These are phyloP conservation scores for Deinandra increscens DNA, from an alignment of 129 eudicot genomes.

Conservation along the genomic window DNA sequence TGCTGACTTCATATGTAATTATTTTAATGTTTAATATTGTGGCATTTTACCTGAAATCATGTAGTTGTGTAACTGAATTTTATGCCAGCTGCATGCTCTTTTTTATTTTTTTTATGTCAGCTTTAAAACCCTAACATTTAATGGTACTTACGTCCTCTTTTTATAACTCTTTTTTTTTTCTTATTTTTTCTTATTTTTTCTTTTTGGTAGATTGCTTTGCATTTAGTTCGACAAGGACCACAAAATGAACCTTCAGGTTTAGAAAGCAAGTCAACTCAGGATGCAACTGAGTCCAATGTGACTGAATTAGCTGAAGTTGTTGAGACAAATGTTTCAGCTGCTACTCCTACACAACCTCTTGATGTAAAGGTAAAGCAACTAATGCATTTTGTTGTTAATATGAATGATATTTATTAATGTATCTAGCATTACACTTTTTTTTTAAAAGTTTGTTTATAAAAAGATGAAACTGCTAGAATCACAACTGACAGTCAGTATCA, in stretches of 20 bases:
- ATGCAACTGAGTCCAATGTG: constrained; percentile 25
- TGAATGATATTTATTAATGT: not conserved
- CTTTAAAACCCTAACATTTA: not conserved
- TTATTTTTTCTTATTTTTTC: too few relatives aligned
- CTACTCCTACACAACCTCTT: not conserved
- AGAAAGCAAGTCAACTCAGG: constrained; percentile 32
- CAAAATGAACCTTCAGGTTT: constrained; percentile 34
- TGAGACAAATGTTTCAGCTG: constrained; percentile 20
- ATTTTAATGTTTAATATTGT: not conserved
- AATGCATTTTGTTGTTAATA: not conserved
- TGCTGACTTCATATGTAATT: constrained; percentile 14
- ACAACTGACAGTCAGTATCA: not conserved
- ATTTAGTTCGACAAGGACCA: constrained; percentile 76
- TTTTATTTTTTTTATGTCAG: not conserved
- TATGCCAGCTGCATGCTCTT: too few relatives aligned
- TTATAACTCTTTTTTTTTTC: not conserved
- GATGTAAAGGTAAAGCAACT: constrained; percentile 37
- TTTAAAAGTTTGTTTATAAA: not conserved
- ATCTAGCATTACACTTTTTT: not conserved
- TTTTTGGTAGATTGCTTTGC: constrained; percentile 89
- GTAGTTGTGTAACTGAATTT: not conserved
- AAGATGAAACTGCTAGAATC: not conserved
- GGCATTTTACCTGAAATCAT: not conserved
- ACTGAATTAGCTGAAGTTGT: constrained; percentile 53
- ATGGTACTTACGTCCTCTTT: not conserved